Conservation (phyloP, 2,329 filamentous ascomycete species). For the Zelopaecilomyces penicillatus region DNA sequence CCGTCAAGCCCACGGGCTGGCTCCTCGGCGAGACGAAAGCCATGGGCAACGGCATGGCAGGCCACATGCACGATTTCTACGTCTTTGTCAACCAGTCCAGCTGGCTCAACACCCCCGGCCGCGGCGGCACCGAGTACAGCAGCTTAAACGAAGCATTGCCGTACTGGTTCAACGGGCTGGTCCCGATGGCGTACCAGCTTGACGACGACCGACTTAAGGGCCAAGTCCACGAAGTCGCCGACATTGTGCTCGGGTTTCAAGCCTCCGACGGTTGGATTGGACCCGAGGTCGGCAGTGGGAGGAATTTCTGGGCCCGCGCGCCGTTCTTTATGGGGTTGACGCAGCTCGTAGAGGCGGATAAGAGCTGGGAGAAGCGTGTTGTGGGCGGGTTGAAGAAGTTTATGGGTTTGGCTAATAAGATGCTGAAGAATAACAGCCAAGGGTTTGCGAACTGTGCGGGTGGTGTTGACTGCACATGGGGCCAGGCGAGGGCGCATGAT, state of each 20-base stretch:
- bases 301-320: slow-evolving; percentile 24
- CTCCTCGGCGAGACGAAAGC: slow-evolving; percentile 40
- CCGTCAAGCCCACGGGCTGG: slow-evolving; percentile 43
- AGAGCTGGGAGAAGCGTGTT: slow-evolving; percentile 13
- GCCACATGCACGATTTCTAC: slow-evolving; percentile 47
- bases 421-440: slow-evolving; percentile 44
- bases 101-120: slow-evolving; percentile 29
- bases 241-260: slow-evolving; percentile 35
- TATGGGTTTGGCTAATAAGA: slow-evolving; percentile 39
- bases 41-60: slow-evolving; percentile 42
- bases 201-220: slow-evolving; percentile 33
- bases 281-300: slow-evolving; percentile 18
- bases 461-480: slow-evolving; percentile 28
- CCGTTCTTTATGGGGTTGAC: slow-evolving; percentile 24
- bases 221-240: slow-evolving; percentile 29
- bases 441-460: slow-evolving; percentile 38
- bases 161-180: slow-evolving; percentile 53
- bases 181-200: slow-evolving; percentile 45
- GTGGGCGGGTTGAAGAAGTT: slow-evolving; percentile 13
- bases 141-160: slow-evolving; percentile 47
- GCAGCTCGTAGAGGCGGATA: slow-evolving; percentile 25
- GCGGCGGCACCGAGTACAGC: slow-evolving; percentile 44
- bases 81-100: slow-evolving; percentile 39
- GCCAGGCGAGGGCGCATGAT: slow-evolving; percentile 28
- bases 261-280: slow-evolving; percentile 46